Evolutionary conservation across 352 stramenopile species (phyloP).

Genomic region (Phytophthora multivora): DNA sequence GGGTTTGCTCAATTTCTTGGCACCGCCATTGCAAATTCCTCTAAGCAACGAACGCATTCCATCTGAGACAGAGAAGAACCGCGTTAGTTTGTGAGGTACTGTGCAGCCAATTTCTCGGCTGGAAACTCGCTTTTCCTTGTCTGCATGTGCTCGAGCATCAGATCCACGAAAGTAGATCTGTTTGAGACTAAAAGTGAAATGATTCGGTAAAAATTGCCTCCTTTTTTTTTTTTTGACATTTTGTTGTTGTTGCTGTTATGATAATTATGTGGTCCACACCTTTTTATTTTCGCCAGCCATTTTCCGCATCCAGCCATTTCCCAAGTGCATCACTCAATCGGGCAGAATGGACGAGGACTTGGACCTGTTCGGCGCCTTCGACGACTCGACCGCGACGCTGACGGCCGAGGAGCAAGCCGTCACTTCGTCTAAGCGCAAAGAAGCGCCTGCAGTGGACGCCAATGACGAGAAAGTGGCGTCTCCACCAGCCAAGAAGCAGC

Average conservation of each 20-base stretch:
- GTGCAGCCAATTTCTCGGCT: too few species aligned
- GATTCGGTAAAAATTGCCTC: too few species aligned
- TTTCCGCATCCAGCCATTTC: constrained; percentile 26
- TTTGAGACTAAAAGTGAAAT: too few species aligned
- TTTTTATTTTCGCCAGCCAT: constrained; percentile 4
- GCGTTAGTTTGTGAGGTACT: too few species aligned
- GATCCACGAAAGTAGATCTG: too few species aligned
- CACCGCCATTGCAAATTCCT: background rate
- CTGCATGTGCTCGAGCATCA: too few species aligned
- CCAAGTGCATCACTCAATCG: background rate
- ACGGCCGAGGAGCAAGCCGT: constrained; percentile 57
- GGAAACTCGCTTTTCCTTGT: too few species aligned
- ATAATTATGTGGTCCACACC: constrained; percentile 7
- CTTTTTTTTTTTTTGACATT: too few species aligned
- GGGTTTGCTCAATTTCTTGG: background rate
- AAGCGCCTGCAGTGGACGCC: constrained; percentile 17
- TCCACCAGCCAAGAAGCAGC: constrained; percentile 62
- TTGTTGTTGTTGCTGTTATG: background rate
- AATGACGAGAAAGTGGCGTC: constrained; percentile 41
- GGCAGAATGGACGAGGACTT: constrained; percentile 80
- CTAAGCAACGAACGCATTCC: too few species aligned
- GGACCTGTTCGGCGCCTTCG: constrained; percentile 95
- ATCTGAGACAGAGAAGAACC: too few species aligned
- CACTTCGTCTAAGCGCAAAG: constrained; percentile 55
- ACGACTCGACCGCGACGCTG: constrained; percentile 76